phyloP scores from a whole-genome alignment of 2,329 filamentous ascomycete genomes.

The Talaromyces amestolkiae region DNA sequence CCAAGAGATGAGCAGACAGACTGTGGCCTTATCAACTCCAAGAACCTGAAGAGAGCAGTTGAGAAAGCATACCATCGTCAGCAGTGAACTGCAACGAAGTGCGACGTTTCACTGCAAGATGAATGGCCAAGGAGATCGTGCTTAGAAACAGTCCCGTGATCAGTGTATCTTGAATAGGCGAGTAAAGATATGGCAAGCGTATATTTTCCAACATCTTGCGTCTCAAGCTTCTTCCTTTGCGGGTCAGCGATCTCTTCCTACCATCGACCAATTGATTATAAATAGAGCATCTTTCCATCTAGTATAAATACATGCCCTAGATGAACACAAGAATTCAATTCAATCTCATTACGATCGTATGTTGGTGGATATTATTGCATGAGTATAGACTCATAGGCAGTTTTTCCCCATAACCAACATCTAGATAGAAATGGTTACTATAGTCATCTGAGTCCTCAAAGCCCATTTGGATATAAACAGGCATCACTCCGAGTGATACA shows the following conservation, averaged over 20 bases:
- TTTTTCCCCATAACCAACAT: not conserved
- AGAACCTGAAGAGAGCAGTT: not conserved
- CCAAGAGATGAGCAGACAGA: not conserved
- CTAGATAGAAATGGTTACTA: not conserved
- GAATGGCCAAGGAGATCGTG: not conserved
- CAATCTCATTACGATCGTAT: not conserved
- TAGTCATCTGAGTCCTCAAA: not conserved
- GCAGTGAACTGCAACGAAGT: not conserved
- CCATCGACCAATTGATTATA: not conserved
- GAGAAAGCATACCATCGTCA: not conserved
- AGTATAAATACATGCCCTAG: not conserved
- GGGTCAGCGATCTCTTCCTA: not conserved
- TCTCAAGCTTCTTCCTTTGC: not conserved
- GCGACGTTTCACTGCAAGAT: not conserved
- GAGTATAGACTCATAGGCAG: not conserved
- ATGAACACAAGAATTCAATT: not conserved
- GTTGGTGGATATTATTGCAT: not conserved
- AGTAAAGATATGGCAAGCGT: not conserved
- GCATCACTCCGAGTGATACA: not conserved
- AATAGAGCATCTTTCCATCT: not conserved
- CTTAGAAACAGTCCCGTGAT: not conserved
- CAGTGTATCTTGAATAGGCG: not conserved
- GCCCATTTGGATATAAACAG: not conserved
- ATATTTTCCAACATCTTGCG: not conserved
- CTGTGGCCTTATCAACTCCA: not conserved